Percentiles rank a stretch among this genome's conserved stretches.
Evolutionary conservation across 495 filamentous ascomycete species (phyloP).

Genomic region (Symbiotaphrina buchneri): DNA sequence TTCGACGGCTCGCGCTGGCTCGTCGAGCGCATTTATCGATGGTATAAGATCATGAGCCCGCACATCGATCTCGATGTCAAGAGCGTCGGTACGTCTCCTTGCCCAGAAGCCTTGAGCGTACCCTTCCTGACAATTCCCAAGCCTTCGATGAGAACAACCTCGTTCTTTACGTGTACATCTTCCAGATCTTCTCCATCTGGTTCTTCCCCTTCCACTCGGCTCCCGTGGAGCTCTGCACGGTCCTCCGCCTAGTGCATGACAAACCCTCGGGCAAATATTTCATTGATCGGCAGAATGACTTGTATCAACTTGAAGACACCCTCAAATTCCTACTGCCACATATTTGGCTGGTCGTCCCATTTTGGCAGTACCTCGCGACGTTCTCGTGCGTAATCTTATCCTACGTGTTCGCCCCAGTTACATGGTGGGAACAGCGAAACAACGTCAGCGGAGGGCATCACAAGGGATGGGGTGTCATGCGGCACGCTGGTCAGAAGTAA

Average conservation of each 20-base stretch:
- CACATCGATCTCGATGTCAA: slow-evolving; percentile 44
- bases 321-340: slow-evolving; percentile 37
- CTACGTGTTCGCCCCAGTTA: slow-evolving; percentile 24
- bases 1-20: slow-evolving; percentile 34
- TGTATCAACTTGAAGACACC: slow-evolving; percentile 64
- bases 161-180: slow-evolving; percentile 44
- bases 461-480: too few relatives aligned
- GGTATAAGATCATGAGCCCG: slow-evolving; percentile 71
- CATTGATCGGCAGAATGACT: slow-evolving; percentile 54
- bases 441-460: too few relatives aligned
- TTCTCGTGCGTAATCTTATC: slow-evolving; percentile 36
- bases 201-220: slow-evolving; percentile 49
- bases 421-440: slow-evolving; percentile 23
- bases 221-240: slow-evolving; percentile 44
- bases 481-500: too few relatives aligned
- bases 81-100: slow-evolving; percentile 28
- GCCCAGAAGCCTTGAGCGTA: background rate
- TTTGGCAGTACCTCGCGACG: slow-evolving; percentile 38
- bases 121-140: too few relatives aligned
- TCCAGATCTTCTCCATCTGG: slow-evolving; percentile 56
- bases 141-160: slow-evolving; percentile 43
- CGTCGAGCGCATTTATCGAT: slow-evolving; percentile 50
- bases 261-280: slow-evolving; percentile 25
- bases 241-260: slow-evolving; percentile 32
- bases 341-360: slow-evolving; percentile 23